Percentiles rank a stretch among this genome's conserved stretches.
Evolutionary conservation across 495 filamentous ascomycete genomes (phyloP).

Genomic region (Annulohypoxylon maeteangense): DNA sequence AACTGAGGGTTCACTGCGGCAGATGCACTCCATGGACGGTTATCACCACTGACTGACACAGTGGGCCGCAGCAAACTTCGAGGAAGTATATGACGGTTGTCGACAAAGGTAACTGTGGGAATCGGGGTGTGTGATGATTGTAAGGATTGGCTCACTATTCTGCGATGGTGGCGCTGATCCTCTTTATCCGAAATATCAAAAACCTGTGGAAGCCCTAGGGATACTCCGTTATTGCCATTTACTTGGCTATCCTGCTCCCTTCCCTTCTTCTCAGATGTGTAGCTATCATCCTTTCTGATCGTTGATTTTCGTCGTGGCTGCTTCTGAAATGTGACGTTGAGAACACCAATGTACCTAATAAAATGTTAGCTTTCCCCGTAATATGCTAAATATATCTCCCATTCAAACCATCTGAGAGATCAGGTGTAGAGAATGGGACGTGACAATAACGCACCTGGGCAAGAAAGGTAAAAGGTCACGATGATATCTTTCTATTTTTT

Average conservation of each 20-base stretch:
- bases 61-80: conserved; percentile 72
- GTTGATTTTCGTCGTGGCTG: conserved; percentile 73
- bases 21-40: conserved; percentile 53
- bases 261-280: conserved; percentile 36
- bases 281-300: conserved; percentile 56
- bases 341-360: conserved; percentile 90
- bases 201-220: conserved; percentile 10
- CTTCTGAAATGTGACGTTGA: conserved; percentile 97
- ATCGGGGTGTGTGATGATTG: conserved; percentile 62
- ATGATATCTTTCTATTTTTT: conserved; percentile 89
- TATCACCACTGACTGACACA: conserved; percentile 22
- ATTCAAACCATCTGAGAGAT: conserved; percentile 3
- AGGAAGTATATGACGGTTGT: conserved; percentile 95
- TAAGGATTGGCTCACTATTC: conserved; percentile 84
- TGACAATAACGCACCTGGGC: conserved; percentile 76
- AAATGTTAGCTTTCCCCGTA: conserved; percentile 30
- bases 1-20: conserved; percentile 41
- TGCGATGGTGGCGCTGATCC: conserved; percentile 54
- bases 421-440: conserved; percentile 4
- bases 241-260: conserved; percentile 36
- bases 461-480: conserved; percentile 90
- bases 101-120: conserved; percentile 92
- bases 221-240: conserved; percentile 35
- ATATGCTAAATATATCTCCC: background rate
- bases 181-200: conserved; percentile 37